Evolutionary conservation across 129 eudicot species (phyloP).

Genomic region (Ambrosia trifida): DNA sequence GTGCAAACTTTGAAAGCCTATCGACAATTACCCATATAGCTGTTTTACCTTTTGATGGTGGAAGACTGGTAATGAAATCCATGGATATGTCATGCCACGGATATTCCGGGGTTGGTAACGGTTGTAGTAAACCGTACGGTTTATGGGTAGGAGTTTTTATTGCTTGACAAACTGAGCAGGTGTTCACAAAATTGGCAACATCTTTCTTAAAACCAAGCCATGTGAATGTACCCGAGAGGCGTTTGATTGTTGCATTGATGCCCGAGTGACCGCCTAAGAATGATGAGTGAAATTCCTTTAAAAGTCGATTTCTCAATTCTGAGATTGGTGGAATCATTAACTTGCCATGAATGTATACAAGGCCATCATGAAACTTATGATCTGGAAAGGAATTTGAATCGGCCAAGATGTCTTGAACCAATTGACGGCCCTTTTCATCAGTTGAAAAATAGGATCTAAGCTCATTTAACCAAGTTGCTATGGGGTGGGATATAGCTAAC

Average conservation of each 20-base stretch:
- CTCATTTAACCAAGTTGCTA: too few relatives aligned
- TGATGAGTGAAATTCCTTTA: background rate
- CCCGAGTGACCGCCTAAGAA: background rate
- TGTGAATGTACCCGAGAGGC: background rate
- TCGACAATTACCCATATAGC: background rate
- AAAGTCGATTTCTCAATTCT: too few relatives aligned
- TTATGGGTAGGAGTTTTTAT: background rate
- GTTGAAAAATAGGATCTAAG: too few relatives aligned
- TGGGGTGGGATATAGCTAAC: too few relatives aligned
- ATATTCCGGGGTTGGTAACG: background rate
- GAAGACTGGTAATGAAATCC: background rate
- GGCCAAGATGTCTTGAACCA: too few relatives aligned
- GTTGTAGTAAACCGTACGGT: background rate
- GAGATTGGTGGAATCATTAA: too few relatives aligned
- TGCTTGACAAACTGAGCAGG: background rate
- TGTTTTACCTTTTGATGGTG: background rate
- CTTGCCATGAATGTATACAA: too few relatives aligned
- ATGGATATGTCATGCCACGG: background rate
- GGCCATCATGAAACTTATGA: too few relatives aligned
- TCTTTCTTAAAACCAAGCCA: background rate
- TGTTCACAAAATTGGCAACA: background rate
- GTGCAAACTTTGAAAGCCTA: background rate
- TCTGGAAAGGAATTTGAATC: too few relatives aligned
- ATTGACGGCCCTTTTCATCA: too few relatives aligned
- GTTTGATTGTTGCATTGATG: background rate